These are phyloP conservation scores for Silene conica DNA, from an alignment of 148 eudicot species.

Conservation along the genomic window DNA sequence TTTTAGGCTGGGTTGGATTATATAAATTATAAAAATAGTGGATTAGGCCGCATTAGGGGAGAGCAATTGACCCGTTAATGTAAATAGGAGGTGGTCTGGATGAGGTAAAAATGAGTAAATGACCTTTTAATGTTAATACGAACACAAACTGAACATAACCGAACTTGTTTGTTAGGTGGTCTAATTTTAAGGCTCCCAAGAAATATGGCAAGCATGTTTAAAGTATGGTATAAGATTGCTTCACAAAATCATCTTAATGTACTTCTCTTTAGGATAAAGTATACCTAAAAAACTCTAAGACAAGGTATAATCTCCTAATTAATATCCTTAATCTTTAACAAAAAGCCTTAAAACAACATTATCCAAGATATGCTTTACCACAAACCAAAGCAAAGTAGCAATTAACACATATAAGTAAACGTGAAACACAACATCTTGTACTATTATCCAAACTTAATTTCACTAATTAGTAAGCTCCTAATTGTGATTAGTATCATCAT, in stretches of 20 bases:
- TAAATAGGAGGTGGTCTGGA: no score
- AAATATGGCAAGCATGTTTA: no score
- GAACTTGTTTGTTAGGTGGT: no score
- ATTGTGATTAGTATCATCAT: background rate
- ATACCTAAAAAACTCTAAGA: background rate
- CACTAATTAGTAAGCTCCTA: background rate
- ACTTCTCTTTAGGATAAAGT: background rate
- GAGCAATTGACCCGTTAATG: no score
- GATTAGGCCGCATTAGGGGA: no score
- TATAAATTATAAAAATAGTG: no score
- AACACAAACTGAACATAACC: no score
- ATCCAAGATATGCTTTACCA: background rate
- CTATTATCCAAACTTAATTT: background rate
- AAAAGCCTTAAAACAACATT: background rate
- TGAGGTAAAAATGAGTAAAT: no score
- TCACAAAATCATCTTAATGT: background rate
- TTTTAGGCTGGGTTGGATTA: no score
- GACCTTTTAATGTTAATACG: no score
- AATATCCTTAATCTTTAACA: background rate
- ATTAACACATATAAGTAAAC: background rate
- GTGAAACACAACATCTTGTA: background rate
- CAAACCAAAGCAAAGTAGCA: constrained; percentile 7
- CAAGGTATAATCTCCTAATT: background rate
- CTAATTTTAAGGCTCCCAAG: no score
- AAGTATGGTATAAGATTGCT: no score